Base-by-base conservation (phyloP, 371 early-diverging fungal genomes). In the Scutellospora calospora region DNA sequence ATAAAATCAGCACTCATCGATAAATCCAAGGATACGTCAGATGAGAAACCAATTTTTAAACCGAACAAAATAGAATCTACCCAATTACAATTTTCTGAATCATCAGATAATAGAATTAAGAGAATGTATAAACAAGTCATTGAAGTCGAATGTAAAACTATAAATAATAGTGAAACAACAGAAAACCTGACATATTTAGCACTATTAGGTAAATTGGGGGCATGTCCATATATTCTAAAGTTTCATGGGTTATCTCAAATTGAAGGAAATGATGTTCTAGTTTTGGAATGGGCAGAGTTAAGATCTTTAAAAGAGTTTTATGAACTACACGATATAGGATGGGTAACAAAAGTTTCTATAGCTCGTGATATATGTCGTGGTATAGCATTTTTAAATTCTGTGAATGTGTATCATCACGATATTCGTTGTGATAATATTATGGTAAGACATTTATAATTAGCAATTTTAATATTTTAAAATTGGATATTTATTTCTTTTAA, bases 321-420 rank as follows among this genome's bases (percentile, higher is more conserved):
- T 35, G 20, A 49, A 41, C 45, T 20, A 14, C 22, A 49, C 25
- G 66, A 78, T 33, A 65, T 78, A 33, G 31, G 18, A 11, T 78
- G 79, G 79, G 25, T 29, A 12, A 22, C n/a, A 8, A 78, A 78
- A 63, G 11, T 66, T 66, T n/a, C 22, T 60, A 63, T 78, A n/a
- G 79, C 79, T 3, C 18, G 27, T 20, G 79, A 78, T 35, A 54
- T 78, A 60, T 65, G 63, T 66, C 63, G 79, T 11, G 79, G 66
- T 0, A 22, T 78, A 20, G 41, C 66, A 31, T 78, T 78, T 25
- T 63, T 78, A n/a, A 52, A 78, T 3, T 57, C 79, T 22, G 51
- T 49, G 8, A 31, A 63, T 6, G 66, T 78, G n/a, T 66, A 49
- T 9, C 79, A 78, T 78, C 79, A 78, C 51, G 79, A 78, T 49